Evolutionary conservation across 331 rosid genomes (phyloP), one percentile per base, ranked within the genome.

Genomic region (Telfairia occidentalis): DNA sequence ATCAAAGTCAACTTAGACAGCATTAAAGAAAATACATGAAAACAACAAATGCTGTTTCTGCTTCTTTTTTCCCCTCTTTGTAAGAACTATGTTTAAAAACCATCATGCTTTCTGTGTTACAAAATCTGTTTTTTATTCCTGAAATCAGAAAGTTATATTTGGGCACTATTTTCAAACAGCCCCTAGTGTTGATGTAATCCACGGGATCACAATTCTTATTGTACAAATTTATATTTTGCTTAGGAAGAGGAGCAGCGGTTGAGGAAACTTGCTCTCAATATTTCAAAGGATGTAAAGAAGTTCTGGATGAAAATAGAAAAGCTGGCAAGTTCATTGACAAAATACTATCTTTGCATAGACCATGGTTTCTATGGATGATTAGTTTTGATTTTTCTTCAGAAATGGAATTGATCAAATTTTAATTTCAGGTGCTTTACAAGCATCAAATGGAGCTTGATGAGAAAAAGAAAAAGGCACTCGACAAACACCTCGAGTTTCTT

Each of bases 221-320:
- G 78, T 76, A 72, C 71, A 77, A 59, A 64, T 40, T 63, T 76
- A 32, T 71, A 73, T 71, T 46, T 84, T 79, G 60, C 37, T 29
- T 90, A 94, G 98, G 98, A 91, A 81, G 98, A 91, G 81, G 97
- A 94, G 86, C 96, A 86, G 57, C 96, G 97, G 59, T 60, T 94
- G 75, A 85, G 88, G 83, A 94, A 94, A 89, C 90, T 94, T 75
- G 98, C 98, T 28, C 84, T 91, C 64, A 94, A 86, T 87, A 94
- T 94, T 66, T 90, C 98, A 5, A 94, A 94, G 89, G 98, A 94
- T 82, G 92, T 94, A 54, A 94, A 94, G 92, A 94, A 94, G 78
- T 94, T 94, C 83, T 94, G 98, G 98, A 83, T 86, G 53, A 94
- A 94, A 86, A 91, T 94, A 81, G 98, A 94, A 78, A 94, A 94